Evolutionary conservation across 2,329 filamentous ascomycete genomes (phyloP).

Genomic region (Fusarium ambrosium): DNA sequence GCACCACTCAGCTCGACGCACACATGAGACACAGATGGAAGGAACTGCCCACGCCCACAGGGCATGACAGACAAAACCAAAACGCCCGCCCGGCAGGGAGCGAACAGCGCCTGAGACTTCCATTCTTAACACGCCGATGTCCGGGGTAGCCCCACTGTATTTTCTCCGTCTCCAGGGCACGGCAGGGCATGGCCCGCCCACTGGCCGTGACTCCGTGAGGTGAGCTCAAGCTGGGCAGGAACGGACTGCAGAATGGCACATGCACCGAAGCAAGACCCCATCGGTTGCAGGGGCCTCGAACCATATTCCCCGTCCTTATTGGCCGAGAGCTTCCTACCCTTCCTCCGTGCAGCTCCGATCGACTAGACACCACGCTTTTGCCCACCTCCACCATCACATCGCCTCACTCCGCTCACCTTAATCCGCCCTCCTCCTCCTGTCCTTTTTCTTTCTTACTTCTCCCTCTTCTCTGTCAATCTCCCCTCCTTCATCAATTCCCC

Average conservation of each 20-base stretch:
- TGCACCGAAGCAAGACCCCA: slow-evolving; percentile 25
- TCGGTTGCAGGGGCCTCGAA: slow-evolving; percentile 39
- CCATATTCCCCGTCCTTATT: slow-evolving; percentile 28
- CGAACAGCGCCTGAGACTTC: slow-evolving; percentile 22
- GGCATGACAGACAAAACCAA: not conserved
- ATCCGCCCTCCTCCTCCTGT: slow-evolving; percentile 22
- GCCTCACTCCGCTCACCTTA: slow-evolving; percentile 31
- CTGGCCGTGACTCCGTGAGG: slow-evolving; percentile 19
- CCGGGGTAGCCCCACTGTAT: slow-evolving; percentile 47
- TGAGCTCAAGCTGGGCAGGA: slow-evolving; percentile 32
- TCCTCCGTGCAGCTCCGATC: slow-evolving; percentile 45
- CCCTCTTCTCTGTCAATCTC: slow-evolving; percentile 32
- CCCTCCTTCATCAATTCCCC: slow-evolving; percentile 23
- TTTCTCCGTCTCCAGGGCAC: slow-evolving; percentile 13
- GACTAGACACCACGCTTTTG: slow-evolving; percentile 42
- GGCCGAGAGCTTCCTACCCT: slow-evolving; percentile 30
- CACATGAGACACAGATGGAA: slow-evolving; percentile 21
- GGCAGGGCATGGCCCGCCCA: slow-evolving; percentile 6
- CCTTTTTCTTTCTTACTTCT: slow-evolving; percentile 25
- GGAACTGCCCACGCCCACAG: not conserved
- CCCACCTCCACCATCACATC: slow-evolving; percentile 46
- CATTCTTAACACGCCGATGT: slow-evolving; percentile 44
- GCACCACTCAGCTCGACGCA: slow-evolving; percentile 40
- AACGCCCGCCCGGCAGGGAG: not conserved
- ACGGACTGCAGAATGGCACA: slow-evolving; percentile 21